Evolutionary conservation across 2,329 filamentous ascomycete species (phyloP), one percentile per base, ranked within the genome.

Genomic region (Colletotrichum destructivum): DNA sequence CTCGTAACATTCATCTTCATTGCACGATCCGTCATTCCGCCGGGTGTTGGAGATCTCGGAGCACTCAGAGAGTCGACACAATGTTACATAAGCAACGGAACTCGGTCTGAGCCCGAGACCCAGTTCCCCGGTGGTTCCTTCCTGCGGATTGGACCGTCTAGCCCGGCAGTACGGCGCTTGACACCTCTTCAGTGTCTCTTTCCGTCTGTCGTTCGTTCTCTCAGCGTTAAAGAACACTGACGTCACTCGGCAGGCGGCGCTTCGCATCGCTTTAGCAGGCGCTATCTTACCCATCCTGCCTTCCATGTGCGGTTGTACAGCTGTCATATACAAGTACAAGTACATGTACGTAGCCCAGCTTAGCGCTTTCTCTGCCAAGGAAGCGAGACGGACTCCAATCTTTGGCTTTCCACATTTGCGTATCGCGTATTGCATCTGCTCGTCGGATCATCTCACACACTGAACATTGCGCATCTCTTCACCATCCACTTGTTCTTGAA

Each of bases 201-300:
- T 44, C 35, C 35, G 35, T 15, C n/a, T 11, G 55, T 12, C 55
- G 21, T 15, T 18, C 54, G 13, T 15, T 35, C 21, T 21, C 21
- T 38, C 8, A 12, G 6, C 31, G 31, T 56, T 42, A 62, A 26
- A 59, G 23, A 11, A 40, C 51, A 40, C 54, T 72, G 69, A 72
- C 69, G 69, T 72, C 69, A 72, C 65, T 38, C 55, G 40, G 18
- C 54, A 69, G 65, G 64, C 52, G 64, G 59, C 65, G 15, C 47
- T 42, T 40, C n/a, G 18, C 44, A 60, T 23, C 38, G 56, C 40
- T 46, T 44, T 21, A 21, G 31, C 47, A 44, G 31, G n/a, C 23
- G 26, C 40, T 9, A 49, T 49, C 31, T 51, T 38, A 16, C 31
- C 7, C 16, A 16, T 12, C 9, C 57, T 9, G 2, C 42, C 57